phyloP scores from a whole-genome alignment of 1,139 yeast genomes.

The Kodamaea alishanica region DNA sequence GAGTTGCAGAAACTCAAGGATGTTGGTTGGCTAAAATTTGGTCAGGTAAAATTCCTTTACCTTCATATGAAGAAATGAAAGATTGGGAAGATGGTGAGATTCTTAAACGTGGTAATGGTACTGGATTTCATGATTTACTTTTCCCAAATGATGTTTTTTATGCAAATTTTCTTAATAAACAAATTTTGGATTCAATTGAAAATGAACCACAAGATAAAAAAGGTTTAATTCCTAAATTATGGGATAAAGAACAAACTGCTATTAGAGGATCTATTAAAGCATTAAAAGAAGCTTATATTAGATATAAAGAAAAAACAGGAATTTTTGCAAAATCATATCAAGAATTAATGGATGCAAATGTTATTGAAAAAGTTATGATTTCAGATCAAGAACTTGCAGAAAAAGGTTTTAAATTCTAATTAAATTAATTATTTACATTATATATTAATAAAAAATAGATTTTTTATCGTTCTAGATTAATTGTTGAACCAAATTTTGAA shows the following conservation, averaged over 20 bases:
- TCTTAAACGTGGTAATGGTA: slow-evolving; percentile 34
- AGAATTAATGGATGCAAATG: slow-evolving; percentile 27
- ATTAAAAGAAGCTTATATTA: slow-evolving; percentile 36
- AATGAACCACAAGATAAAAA: slow-evolving; percentile 13
- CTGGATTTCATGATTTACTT: slow-evolving; percentile 40
- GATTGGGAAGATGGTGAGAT: slow-evolving; percentile 35
- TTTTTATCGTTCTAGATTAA: slow-evolving; percentile 65
- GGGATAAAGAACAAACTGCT: slow-evolving; percentile 34
- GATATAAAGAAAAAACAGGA: slow-evolving; percentile 27
- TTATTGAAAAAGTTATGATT: slow-evolving; percentile 18
- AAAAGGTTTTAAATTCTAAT: slow-evolving; percentile 15
- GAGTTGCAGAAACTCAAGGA: slow-evolving; percentile 58
- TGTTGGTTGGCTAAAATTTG: slow-evolving; percentile 54
- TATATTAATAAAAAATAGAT: background rate
- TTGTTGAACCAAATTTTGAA: slow-evolving; percentile 85
- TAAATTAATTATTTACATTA: background rate
- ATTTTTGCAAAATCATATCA: slow-evolving; percentile 27
- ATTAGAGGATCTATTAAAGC: slow-evolving; percentile 31
- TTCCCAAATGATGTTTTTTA: slow-evolving; percentile 51
- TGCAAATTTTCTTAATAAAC: slow-evolving; percentile 34
- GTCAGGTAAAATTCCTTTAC: slow-evolving; percentile 44
- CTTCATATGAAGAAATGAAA: slow-evolving; percentile 38
- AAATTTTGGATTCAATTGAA: slow-evolving; percentile 29
- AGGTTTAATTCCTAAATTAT: slow-evolving; percentile 36
- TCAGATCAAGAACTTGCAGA: slow-evolving; percentile 17